phyloP scores from a whole-genome alignment of 129 eudicot species.

The Helianthus annuus region HanXRQr2.0-SUNRISE NC_035447.2:12956613-12957112 shows the following conservation, averaged over 20 bases:
- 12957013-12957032: slow-evolving; percentile 85
- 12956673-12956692: background rate
- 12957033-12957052: slow-evolving; percentile 55
- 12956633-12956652: slow-evolving; percentile 6
- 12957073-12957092: slow-evolving; percentile 32
- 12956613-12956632: slow-evolving; percentile 4
- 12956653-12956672: background rate
- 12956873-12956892: slow-evolving; percentile 43
- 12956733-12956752: slow-evolving; percentile 89
- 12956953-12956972: slow-evolving; percentile 33
- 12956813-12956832: slow-evolving; percentile 93
- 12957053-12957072: slow-evolving; percentile 35
- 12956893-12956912: slow-evolving; percentile 58
- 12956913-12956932: slow-evolving; percentile 37
- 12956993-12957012: slow-evolving; percentile 82
- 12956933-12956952: slow-evolving; percentile 53
- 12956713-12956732: slow-evolving; percentile 95
- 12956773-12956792: slow-evolving; percentile 58
- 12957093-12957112: slow-evolving; percentile 45
- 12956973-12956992: slow-evolving; percentile 60
- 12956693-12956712: slow-evolving; percentile 49
- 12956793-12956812: slow-evolving; percentile 79
- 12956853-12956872: slow-evolving; percentile 61
- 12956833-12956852: slow-evolving; percentile 95
- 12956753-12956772: slow-evolving; percentile 77